Evolutionary conservation across 352 stramenopile species (phyloP), one percentile per base, ranked within the genome.

Genomic region (Pythium apleroticum): DNA sequence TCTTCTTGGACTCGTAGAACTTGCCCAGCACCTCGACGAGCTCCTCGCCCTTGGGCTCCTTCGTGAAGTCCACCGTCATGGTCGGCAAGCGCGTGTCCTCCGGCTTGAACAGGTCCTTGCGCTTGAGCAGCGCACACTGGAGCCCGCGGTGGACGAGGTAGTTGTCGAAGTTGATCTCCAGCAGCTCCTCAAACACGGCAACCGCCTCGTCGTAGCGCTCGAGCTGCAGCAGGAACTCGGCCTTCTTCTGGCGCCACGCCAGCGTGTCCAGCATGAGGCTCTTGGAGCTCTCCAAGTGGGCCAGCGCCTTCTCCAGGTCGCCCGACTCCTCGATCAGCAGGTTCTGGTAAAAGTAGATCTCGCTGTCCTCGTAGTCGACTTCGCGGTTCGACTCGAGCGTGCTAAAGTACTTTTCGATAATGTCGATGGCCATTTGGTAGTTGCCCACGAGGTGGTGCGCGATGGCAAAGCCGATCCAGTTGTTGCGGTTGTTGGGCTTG

Each of bases 391-490:
- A 61, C 5, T 91, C 82, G 25, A 98, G 66, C 24, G 93, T 98
- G 35, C 80, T 85, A 28, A 98, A 81, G 77, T 99, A 99, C 68
- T 92, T 96, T 59, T 99, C 96, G 69, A 99, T 96, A 64, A 98
- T 97, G 50, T 95, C 80, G 57, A 99, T 89, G 22, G 97, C 96
- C 67, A 94, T 97, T 41, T 97, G 79, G 30, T 88, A 78, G 75
- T 99, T 95, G 48, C 95, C 95, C 41, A 84, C 84, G 15, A 99
- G 70, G 74, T 99, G 95, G 71, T 98, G 96, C 35, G 93, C 93
- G 52, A 99, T 80, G 27, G 96, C 97, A 80, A 98, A 99, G 31
- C 94, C 91, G 59, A 99, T 90, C 97, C 97, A 99, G 81, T 99
- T 97, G 77, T 95, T 94, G 69, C 82, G 85, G 74, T 96, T 96